These are phyloP conservation scores for Cladophialophora immunda DNA, from an alignment of 2,329 filamentous ascomycete species.

Conservation along the genomic window DNA sequence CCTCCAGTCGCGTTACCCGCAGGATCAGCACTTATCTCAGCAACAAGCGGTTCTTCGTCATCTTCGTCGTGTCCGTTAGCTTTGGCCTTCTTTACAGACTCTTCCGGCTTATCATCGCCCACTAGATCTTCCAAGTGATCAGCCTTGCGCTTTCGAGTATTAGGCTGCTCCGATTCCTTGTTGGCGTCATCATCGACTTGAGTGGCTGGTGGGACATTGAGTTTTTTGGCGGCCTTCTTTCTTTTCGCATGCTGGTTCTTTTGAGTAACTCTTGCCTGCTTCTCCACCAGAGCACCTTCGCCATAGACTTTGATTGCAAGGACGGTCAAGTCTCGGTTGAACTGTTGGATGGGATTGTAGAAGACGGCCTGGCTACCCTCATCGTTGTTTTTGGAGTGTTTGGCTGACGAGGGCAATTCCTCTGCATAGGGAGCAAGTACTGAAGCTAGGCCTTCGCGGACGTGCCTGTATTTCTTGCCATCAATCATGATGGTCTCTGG, in stretches of 20 bases:
- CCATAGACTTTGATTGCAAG: constrained; percentile 90
- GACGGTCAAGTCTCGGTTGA: constrained; percentile 94
- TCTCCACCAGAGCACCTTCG: constrained; percentile 67
- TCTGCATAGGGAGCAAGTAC: constrained; percentile 69
- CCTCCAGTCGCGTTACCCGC: constrained; percentile 23
- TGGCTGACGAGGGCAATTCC: constrained; percentile 45
- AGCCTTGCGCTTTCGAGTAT: constrained; percentile 42
- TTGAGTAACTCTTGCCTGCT: constrained; percentile 54
- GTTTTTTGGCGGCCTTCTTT: constrained; percentile 49
- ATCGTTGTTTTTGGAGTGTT: constrained; percentile 61
- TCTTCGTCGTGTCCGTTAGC: constrained; percentile 24
- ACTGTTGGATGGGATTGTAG: constrained; percentile 99
- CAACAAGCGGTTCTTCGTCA: constrained; percentile 28
- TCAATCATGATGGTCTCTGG: constrained; percentile 49
- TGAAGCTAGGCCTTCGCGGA: constrained; percentile 73
- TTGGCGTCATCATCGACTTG: background rate
- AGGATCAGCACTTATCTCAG: constrained; percentile 24
- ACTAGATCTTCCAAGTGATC: constrained; percentile 37
- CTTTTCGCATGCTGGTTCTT: constrained; percentile 47
- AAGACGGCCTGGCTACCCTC: constrained; percentile 81
- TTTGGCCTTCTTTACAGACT: constrained; percentile 26
- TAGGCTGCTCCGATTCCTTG: constrained; percentile 27
- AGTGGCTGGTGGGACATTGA: constrained; percentile 27
- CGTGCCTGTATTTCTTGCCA: constrained; percentile 65
- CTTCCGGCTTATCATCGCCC: constrained; percentile 3